Evolutionary conservation across 2,329 filamentous ascomycete species (phyloP).

Genomic region (Septoria linicola): DNA sequence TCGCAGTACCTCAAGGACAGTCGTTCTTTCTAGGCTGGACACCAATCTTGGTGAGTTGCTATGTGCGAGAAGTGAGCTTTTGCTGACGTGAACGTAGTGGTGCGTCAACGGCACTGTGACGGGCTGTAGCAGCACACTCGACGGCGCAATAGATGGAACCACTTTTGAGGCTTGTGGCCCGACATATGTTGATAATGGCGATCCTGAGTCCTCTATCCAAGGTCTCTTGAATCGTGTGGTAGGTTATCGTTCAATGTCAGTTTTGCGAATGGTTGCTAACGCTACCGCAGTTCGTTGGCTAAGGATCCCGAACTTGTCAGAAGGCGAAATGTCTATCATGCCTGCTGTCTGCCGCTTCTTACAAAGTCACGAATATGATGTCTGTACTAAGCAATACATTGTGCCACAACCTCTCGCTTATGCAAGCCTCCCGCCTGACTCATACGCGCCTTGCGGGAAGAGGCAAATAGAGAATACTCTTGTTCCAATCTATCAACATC

Average conservation of each 20-base stretch:
- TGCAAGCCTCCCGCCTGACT: too few relatives aligned
- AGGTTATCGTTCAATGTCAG: neutral
- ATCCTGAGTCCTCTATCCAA: neutral
- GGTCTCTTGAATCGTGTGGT: conserved; percentile 4
- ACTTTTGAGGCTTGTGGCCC: conserved; percentile 20
- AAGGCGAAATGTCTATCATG: too few relatives aligned
- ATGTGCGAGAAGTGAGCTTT: neutral
- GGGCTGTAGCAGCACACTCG: conserved; percentile 14
- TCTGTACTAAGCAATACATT: too few relatives aligned
- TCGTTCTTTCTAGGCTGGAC: conserved; percentile 3
- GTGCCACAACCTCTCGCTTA: too few relatives aligned
- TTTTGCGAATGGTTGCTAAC: neutral
- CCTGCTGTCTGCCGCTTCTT: too few relatives aligned
- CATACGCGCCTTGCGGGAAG: too few relatives aligned
- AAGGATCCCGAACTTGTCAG: neutral
- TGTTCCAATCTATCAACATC: too few relatives aligned
- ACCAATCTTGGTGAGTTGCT: conserved; percentile 6
- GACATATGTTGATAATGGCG: conserved; percentile 13
- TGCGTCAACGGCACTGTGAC: conserved; percentile 19
- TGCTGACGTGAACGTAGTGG: conserved; percentile 1
- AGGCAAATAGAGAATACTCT: too few relatives aligned
- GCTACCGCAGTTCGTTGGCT: neutral
- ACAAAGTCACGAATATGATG: too few relatives aligned
- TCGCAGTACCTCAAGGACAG: neutral
- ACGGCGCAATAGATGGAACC: conserved; percentile 8